phyloP scores from a whole-genome alignment of 2,329 filamentous ascomycete genomes.

The Cadophora sp. region DNA sequence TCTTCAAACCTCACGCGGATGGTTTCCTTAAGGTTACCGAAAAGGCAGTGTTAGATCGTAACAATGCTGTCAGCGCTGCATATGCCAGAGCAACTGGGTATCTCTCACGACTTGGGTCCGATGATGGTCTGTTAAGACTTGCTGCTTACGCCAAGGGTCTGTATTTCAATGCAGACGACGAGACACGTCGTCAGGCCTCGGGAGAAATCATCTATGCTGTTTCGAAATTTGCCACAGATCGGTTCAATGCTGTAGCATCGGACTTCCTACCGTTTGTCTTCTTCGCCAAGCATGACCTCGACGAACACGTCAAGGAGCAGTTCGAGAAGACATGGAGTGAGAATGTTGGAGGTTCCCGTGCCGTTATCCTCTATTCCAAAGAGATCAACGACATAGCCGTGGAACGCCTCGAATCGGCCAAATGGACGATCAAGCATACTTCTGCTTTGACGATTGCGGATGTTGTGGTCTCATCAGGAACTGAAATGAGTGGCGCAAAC shows the following conservation, averaged over 20 bases:
- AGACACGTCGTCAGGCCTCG: slow-evolving; percentile 74
- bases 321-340: slow-evolving; percentile 89
- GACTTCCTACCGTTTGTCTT: slow-evolving; percentile 87
- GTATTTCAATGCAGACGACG: slow-evolving; percentile 85
- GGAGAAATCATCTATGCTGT: slow-evolving; percentile 85
- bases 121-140: slow-evolving; percentile 58
- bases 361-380: slow-evolving; percentile 80
- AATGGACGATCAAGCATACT: slow-evolving; percentile 91
- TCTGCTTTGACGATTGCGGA: slow-evolving; percentile 82
- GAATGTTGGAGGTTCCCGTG: slow-evolving; percentile 84
- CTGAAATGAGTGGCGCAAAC: slow-evolving; percentile 65
- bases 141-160: slow-evolving; percentile 65
- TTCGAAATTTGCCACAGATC: slow-evolving; percentile 86
- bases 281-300: slow-evolving; percentile 83
- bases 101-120: slow-evolving; percentile 67
- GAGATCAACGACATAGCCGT: slow-evolving; percentile 79
- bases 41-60: slow-evolving; percentile 86
- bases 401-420: slow-evolving; percentile 75
- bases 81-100: slow-evolving; percentile 91
- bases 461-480: slow-evolving; percentile 70
- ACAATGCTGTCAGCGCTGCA: slow-evolving; percentile 89
- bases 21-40: slow-evolving; percentile 79
- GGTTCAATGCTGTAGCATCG: slow-evolving; percentile 79
- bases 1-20: slow-evolving; percentile 78
- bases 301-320: slow-evolving; percentile 79